These are phyloP conservation scores for Dillenia turbinata DNA, from an alignment of 164 flowering plant genomes.

Conservation along the genomic window DNA sequence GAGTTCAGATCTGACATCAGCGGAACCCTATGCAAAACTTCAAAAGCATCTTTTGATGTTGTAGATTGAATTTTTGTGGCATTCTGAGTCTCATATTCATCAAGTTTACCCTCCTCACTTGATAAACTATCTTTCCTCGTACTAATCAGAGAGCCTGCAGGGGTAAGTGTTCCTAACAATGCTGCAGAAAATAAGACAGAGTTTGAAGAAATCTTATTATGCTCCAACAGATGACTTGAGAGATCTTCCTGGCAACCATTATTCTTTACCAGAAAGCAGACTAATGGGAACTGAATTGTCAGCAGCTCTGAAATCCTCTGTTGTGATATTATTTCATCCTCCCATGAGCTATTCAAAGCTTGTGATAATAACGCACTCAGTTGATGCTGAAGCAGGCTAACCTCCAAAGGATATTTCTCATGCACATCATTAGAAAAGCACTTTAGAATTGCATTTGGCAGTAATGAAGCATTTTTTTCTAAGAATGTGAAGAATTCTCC, in stretches of 20 bases:
- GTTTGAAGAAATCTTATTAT: constrained; percentile 27
- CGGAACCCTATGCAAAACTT: constrained; percentile 69
- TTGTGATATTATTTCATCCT: constrained; percentile 31
- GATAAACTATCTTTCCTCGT: constrained; percentile 15
- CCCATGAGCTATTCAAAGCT: constrained; percentile 44
- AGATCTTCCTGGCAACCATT: constrained; percentile 32
- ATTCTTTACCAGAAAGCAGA: constrained; percentile 39
- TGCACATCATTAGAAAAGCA: constrained; percentile 20
- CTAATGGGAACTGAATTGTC: constrained; percentile 63
- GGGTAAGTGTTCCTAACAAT: constrained; percentile 23
- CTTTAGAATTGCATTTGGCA: constrained; percentile 36
- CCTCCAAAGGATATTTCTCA: constrained; percentile 42
- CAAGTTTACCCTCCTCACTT: constrained; percentile 8
- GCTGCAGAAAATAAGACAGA: constrained; percentile 65
- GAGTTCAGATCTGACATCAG: constrained; percentile 62
- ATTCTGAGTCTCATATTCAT: constrained; percentile 2
- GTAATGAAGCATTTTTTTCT: constrained; percentile 37
- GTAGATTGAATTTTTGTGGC: constrained; percentile 24
- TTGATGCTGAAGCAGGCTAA: constrained; percentile 47
- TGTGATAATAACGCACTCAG: constrained; percentile 55
- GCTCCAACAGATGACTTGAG: constrained; percentile 25
- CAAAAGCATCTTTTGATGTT: constrained; percentile 60
- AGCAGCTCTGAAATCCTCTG: constrained; percentile 48
- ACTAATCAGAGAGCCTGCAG: constrained; percentile 14
- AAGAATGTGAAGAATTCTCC: constrained; percentile 65